phyloP scores from a whole-genome alignment of 768 basidiomycete species.

The Suillus lakei region DNA sequence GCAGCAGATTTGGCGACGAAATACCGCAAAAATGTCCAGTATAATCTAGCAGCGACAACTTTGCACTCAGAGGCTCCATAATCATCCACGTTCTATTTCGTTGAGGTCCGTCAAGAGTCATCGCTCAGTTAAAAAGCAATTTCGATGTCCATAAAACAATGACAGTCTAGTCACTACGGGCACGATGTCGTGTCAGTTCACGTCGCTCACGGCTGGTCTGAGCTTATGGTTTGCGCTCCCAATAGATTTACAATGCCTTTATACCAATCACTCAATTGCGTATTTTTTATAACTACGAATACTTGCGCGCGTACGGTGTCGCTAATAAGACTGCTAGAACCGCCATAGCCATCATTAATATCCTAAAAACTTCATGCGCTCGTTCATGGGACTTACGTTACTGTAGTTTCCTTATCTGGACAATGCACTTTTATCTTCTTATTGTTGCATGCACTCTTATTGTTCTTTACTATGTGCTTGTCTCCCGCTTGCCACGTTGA shows the following conservation, averaged over 20 bases:
- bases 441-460: conserved; percentile 27
- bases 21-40: conserved; percentile 92
- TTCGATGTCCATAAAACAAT: neutral
- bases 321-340: neutral
- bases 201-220: no score
- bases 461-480: conserved; percentile 17
- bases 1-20: conserved; percentile 86
- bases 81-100: neutral
- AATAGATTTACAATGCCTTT: neutral
- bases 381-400: neutral
- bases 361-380: neutral
- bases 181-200: neutral
- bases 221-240: neutral
- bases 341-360: neutral
- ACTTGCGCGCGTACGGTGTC: no score
- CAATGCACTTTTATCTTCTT: conserved; percentile 18
- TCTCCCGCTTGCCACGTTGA: conserved; percentile 7
- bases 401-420: conserved; percentile 30
- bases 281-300: neutral
- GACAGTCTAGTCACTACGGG: neutral
- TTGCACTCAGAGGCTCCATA: conserved; percentile 23
- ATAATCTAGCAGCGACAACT: conserved; percentile 81
- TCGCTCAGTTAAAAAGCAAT: neutral
- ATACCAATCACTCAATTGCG: neutral
- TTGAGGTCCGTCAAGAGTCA: neutral